Base-by-base conservation (phyloP, 441 rosid genomes). In the Gossypium davidsonii region DNA sequence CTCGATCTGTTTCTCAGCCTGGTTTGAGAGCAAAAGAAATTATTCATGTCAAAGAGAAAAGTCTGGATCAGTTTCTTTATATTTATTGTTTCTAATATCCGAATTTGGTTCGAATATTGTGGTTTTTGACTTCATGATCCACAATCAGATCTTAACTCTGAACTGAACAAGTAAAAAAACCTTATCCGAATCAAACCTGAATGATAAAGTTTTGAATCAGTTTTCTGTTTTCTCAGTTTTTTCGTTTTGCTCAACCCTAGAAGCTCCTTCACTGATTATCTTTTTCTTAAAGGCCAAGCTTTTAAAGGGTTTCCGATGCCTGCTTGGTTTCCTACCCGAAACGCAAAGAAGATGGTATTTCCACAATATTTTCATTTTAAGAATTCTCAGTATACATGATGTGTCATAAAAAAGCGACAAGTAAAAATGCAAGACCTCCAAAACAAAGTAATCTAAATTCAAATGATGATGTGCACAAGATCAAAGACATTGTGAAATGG, bases 1-100 rank as follows among this genome's bases (percentile, higher is more conserved):
- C 89, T 92, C 92, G 70, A 94, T 92, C 82, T 94, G 95, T 70
- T 86, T 94, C 87, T 89, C 95, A 6, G 98, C 98, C 98, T 92
- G 86, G 10, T 75, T 21, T 39, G 17, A 75, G 70, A 51, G 10
- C 28, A 44, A 58, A n/a, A 31, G 20, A 46, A 34, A 3, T 31
- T 26, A 8, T 2, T 14, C 23, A 48, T 42, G 26, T 52, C 51
- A 74, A 64, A 18, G 2, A 39, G 7, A 17, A 48, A 10, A 31
- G 46, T n/a, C n/a, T 10, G 10, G 11, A 15, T 14, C 9, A 5
- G 67, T 31, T 34, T 17, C 46, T 39, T 39, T 51, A 51, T 51
- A 51, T n/a, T 51, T n/a, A n/a, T 39, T 39, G 55, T 51, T n/a
- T 4, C 18, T n/a, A 51, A 51, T 39, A 51, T n/a, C 55, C 2